Percentiles rank a stretch among this genome's conserved stretches.
Evolutionary conservation across 371 early-diverging fungal species (phyloP).

Genomic region (Rhizopus sp.): DNA sequence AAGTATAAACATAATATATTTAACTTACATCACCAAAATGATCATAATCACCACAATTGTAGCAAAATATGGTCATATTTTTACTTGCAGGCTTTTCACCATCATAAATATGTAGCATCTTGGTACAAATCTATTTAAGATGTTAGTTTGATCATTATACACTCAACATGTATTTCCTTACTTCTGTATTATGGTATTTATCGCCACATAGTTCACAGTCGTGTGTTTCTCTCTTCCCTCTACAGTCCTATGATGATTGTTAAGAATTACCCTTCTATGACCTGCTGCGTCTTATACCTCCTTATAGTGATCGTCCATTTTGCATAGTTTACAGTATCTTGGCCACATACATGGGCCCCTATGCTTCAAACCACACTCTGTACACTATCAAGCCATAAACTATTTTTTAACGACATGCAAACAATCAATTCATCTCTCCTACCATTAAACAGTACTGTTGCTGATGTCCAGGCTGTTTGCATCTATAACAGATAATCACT

Average conservation of each 20-base stretch:
- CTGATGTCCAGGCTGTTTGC: constrained; percentile 18
- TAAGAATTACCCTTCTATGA: background rate
- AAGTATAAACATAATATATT: background rate
- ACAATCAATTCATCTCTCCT: background rate
- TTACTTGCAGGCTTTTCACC: background rate
- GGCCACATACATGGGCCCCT: constrained; percentile 4
- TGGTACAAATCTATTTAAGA: constrained; percentile 15
- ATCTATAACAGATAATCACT: constrained; percentile 7
- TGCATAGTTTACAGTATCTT: constrained; percentile 15
- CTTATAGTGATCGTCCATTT: no score
- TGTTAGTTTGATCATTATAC: background rate
- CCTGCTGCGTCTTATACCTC: no score
- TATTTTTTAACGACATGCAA: constrained; percentile 10
- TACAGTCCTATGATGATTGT: constrained; percentile 11
- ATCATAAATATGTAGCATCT: constrained; percentile 11
- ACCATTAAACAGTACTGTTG: no score
- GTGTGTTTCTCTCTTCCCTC: background rate
- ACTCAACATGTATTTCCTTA: background rate
- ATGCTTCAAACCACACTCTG: constrained; percentile 17
- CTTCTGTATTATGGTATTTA: constrained; percentile 12
- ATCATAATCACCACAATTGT: constrained; percentile 15
- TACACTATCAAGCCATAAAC: constrained; percentile 5
- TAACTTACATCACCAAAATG: constrained; percentile 28
- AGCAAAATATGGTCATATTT: constrained; percentile 11
- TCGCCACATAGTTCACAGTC: constrained; percentile 9